Base-by-base conservation (phyloP, 257 asterid species). In the Nicotiana tomentosiformis region DNA sequence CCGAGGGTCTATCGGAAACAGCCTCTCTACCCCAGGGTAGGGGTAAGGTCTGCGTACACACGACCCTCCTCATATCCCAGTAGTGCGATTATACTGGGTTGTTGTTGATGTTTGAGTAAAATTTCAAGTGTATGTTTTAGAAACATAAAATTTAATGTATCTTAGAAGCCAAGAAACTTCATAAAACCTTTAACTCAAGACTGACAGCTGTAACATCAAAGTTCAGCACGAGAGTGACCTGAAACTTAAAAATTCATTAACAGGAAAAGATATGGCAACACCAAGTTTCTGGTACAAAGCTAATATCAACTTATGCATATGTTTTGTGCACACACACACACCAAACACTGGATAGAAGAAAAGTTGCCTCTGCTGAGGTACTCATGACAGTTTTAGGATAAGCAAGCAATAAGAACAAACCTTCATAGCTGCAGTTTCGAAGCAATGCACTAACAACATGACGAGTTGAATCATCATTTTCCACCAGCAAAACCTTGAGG, bases 341-440 rank as follows among this genome's bases (percentile, higher is more conserved):
- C 26, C 64, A 76, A 51, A 51, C 80, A 29, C 17, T 51, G 65
- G 80, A 26, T 76, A 35, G 43, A 51, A 76, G 80, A 76, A 76
- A 51, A 51, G 5, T 76, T 8, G 64, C 5, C 60, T 23, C 26
- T 43, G 32, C 51, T 61, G 78, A 53, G 51, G 39, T 61, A 60
- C 51, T 74, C 74, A 77, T 9, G n/a, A 23, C 68, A 30, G 2
- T 23, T 26, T 11, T 39, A 14, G 57, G 11, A 37, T 80, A 67
- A 61, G 3, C 58, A 32, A 35, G 51, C 68, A 23, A 32, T 53
- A 20, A 68, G 23, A 62, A 26, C 51, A 64, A 81, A 90, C 92
- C 92, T 86, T 90, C 91, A 60, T 88, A 90, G 67, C 92, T 88
- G 91, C 92, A 90, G 72, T 90, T 88, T 57, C 90, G 86, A 68